Conservation (phyloP, 148 eudicot genomes). For the Gaultheria prostrata region DNA sequence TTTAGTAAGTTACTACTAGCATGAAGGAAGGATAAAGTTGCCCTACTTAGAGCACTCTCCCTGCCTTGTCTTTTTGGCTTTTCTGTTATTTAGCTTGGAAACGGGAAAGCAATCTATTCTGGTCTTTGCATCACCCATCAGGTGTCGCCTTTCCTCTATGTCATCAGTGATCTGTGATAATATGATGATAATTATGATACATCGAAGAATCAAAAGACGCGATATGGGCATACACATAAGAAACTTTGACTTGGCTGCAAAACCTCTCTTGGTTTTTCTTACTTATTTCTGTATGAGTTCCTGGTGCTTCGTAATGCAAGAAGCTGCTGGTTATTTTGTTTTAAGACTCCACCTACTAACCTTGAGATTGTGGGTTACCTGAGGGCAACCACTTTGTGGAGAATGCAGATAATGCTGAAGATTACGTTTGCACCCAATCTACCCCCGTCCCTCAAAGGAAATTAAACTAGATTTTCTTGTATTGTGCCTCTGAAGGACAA, state of each 20-base stretch:
- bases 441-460: neutral
- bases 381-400: neutral
- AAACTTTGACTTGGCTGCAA: neutral
- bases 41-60: neutral
- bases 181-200: conserved; percentile 1
- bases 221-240: neutral
- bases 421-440: neutral
- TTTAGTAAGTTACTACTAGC: neutral
- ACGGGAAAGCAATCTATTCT: neutral
- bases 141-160: neutral
- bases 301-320: neutral
- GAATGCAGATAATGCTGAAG: neutral
- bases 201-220: neutral
- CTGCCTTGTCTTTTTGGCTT: neutral
- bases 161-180: neutral
- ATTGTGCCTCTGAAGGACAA: neutral
- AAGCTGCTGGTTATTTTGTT: neutral
- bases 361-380: neutral
- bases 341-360: neutral
- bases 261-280: neutral
- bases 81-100: neutral
- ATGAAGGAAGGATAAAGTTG: neutral
- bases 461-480: neutral
- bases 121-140: neutral
- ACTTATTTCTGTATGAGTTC: conserved; percentile 7